Evolutionary conservation across 345 rosid species (phyloP).

Genomic region (Microthlaspi erraticum): DNA sequence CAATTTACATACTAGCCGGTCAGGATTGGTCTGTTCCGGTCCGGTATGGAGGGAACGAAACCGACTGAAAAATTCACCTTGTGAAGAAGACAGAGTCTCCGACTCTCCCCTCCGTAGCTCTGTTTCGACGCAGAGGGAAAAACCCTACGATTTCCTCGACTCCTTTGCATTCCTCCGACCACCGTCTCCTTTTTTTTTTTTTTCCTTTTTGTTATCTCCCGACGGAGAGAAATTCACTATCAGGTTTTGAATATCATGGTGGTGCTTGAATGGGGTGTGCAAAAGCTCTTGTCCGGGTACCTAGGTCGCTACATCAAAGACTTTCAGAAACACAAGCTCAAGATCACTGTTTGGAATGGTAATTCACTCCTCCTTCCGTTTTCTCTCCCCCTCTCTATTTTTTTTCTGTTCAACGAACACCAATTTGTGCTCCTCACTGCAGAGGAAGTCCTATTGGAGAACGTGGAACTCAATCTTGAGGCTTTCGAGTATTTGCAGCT

Average conservation of each 20-base stretch:
- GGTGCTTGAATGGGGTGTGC: slow-evolving; percentile 81
- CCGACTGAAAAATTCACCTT: slow-evolving; percentile 18
- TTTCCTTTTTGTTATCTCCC: background rate
- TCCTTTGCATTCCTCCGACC: slow-evolving; percentile 29
- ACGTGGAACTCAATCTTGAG: slow-evolving; percentile 79
- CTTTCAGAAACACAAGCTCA: slow-evolving; percentile 77
- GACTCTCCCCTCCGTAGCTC: background rate
- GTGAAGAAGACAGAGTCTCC: slow-evolving; percentile 8
- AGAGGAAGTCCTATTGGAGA: slow-evolving; percentile 78
- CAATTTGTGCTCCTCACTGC: slow-evolving; percentile 1
- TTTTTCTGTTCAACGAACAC: background rate
- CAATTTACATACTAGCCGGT: background rate
- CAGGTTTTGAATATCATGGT: background rate
- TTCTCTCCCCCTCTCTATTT: too few relatives aligned
- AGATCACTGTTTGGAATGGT: slow-evolving; percentile 77
- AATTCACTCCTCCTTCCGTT: background rate
- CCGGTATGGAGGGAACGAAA: slow-evolving; percentile 4
- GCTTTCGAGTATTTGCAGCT: slow-evolving; percentile 91
- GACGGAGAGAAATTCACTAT: background rate
- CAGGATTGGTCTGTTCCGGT: slow-evolving; percentile 15
- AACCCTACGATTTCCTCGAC: slow-evolving; percentile 40
- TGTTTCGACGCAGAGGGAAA: slow-evolving; percentile 32
- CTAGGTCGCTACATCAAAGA: slow-evolving; percentile 85
- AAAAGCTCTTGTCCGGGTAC: slow-evolving; percentile 68
- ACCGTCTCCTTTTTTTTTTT: slow-evolving; percentile 7